Base-by-base conservation (phyloP, 2,329 filamentous ascomycete species). In the Penicillium fuscoglaucum region DNA sequence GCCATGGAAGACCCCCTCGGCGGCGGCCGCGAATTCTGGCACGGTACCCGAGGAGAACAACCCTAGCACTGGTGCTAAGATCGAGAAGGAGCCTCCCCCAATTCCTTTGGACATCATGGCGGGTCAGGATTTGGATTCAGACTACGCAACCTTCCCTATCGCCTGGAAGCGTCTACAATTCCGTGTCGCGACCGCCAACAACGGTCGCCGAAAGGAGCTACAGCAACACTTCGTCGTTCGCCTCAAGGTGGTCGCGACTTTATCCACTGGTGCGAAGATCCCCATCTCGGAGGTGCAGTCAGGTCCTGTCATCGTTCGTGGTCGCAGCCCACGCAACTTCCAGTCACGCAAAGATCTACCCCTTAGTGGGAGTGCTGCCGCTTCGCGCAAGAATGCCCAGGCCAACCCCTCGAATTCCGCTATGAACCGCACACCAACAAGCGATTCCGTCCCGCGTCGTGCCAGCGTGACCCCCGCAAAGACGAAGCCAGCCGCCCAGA, bases 181-280 rank as follows among this genome's bases (percentile, higher is more conserved):
- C 72, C 84, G 93, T 68, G 96, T 93, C 73, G 93, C 93, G 19
- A 98, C 93, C 9, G 93, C 93, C 57, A 98, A 98, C 78, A 98
- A 98, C 72, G 93, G 93, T 12, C 87, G 93, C 60, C 84, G 93
- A 62, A 96, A 96, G 78, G 93, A 98, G 74, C 83, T 98, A 46
- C 93, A 98, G 72, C 93, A 98, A 72, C 93, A 98, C 77, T 98
- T 98, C 74, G 87, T 96, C 12, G 83, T 98, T 58, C 89, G 92
- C 62, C 80, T 98, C 52, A 96, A 93, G 74, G 88, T 96, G 10
- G 81, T 93, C 63, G 93, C 89, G 17, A 95, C 91, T 0, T 79
- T 98, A 50, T 84, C 90, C 1, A 95, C 91, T 60, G 91, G 91
- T n/a, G 83, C 83, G 35, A 96, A 93, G 74, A 84, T 91, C 35